These are phyloP conservation scores for Lactarius indigo DNA, from an alignment of 768 basidiomycete species.

Conservation along the genomic window DNA sequence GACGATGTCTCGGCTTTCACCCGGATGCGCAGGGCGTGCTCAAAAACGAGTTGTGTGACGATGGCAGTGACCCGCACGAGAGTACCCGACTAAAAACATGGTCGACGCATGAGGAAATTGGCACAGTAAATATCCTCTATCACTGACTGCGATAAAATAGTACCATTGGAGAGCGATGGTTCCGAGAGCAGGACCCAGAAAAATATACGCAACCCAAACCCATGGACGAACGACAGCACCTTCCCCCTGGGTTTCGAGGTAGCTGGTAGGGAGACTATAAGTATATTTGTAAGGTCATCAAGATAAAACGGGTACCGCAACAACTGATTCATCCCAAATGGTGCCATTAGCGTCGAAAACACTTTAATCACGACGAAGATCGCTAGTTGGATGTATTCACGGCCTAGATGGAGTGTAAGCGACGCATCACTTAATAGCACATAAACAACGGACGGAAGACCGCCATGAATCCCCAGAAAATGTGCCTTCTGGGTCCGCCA, in stretches of 20 bases:
- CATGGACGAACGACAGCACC: conserved; percentile 54
- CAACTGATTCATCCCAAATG: conserved; percentile 34
- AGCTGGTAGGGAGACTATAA: conserved; percentile 33
- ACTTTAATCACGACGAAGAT: conserved; percentile 7
- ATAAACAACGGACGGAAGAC: conserved; percentile 23
- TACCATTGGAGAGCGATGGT: conserved; percentile 53
- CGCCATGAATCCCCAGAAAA: conserved; percentile 31
- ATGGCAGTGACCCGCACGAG: conserved; percentile 43
- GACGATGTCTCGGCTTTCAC: conserved; percentile 41
- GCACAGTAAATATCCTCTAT: not conserved
- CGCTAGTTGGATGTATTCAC: conserved; percentile 19
- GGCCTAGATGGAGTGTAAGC: conserved; percentile 7
- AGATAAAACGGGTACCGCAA: conserved; percentile 27
- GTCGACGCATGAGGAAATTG: not conserved
- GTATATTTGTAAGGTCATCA: too few species aligned
- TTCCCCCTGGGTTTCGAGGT: conserved; percentile 53
- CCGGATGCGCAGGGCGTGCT: conserved; percentile 52
- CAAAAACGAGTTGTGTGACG: conserved; percentile 52
- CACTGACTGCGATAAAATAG: conserved; percentile 36
- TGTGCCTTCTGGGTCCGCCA: conserved; percentile 13
- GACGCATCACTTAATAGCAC: not conserved
- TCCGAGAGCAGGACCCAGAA: conserved; percentile 44
- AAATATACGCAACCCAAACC: conserved; percentile 60
- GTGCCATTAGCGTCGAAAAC: conserved; percentile 29
- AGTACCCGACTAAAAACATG: conserved; percentile 31